Base-by-base conservation (phyloP, 176 grass and related monocot species). In the Ensete glaucum region DNA sequence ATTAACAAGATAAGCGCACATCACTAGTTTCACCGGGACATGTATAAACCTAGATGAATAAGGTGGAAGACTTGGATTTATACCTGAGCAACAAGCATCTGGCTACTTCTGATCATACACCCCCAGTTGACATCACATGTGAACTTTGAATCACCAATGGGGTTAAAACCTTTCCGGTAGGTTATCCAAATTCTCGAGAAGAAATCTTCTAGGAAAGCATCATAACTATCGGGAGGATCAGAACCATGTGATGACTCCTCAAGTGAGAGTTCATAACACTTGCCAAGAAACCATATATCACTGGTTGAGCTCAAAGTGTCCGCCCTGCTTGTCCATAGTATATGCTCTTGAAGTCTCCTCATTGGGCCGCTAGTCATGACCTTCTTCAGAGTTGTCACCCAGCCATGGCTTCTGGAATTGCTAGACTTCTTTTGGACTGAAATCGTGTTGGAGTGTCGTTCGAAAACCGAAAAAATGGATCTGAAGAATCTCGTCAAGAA, bases 51-150 rank as follows among this genome's bases (percentile, higher is more conserved):
- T 70, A 51, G 48, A 70, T 11, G 9, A 9, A 53, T 77, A 6
- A 77, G 53, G 16, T 20, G 19, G 54, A 76, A 60, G 73, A 62
- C 53, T 0, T 12, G 11, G 20, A 59, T 13, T 48, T 17, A 24
- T 13, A 88, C 91, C 90, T 95, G 91, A 50, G 91, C 91, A 71
- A 99, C 86, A 79, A 99, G 82, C 96, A 99, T 99, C 82, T 99
- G 96, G 63, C 96, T 99, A 79, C 96, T 99, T 99, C 96, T 99
- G 27, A 99, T 92, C 96, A 99, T 99, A 80, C 96, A 99, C 11
- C 96, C 96, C 96, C 96, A 99, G 58, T 86, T 91, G 9, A 95
- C 86, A 85, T 99, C 96, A 66, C 85, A 94, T 22, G 88, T 91
- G 19, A 82, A 81, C 78, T 87, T 89, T 67, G 96, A 88, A 80